Base-by-base conservation (phyloP, 2,329 filamentous ascomycete species). In the Xylaria digitata region DNA sequence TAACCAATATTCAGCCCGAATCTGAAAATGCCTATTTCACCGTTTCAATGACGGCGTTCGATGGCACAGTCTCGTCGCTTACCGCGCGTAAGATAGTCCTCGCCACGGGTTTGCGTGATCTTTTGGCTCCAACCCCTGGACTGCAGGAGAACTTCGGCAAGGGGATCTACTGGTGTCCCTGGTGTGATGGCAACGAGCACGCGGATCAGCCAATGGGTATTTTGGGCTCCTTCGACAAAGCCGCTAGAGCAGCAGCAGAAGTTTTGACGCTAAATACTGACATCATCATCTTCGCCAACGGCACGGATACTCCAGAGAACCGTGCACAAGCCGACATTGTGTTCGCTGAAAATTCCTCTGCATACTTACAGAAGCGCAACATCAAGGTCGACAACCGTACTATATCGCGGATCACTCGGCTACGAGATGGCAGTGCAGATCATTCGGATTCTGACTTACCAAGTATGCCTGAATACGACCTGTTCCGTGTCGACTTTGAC, bases 151-250 rank as follows among this genome's bases (percentile, higher is more conserved):
- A 82, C 71, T 90, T 85, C 82, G 86, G 85, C 61, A 80, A 84
- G 63, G 87, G 87, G 1, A 83, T 89, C 61, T 89, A 80, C 78
- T 89, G 87, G 86, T 90, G 87, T 63, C 86, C 86, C 19, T 90
- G 87, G 87, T 90, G 87, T 67, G 87, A 89, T 73, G 87, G 87
- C 11, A 81, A 84, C 70, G 87, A 90, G 76, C 86, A 89, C 74
- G 84, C 83, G 0, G 86, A 89, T 72, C 86, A 89, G 68, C 66
- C 81, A 0, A 80, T 90, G 2, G 87, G 87, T 0, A 79, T 89
- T 32, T 74, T 90, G 0, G 83, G 80, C 1, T 70, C 78, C 0
- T 75, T 88, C 0, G 71, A 78, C 2, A 77, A 83, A 30, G 77
- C 85, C 0, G 76, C 85, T 0, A 75, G 77, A 3, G 75, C 81